A percentile compares a stretch with the other conserved stretches of the same genome.
Conservation (phyloP, 2,329 filamentous ascomycete genomes). For the Cercospora sp. region DNA sequence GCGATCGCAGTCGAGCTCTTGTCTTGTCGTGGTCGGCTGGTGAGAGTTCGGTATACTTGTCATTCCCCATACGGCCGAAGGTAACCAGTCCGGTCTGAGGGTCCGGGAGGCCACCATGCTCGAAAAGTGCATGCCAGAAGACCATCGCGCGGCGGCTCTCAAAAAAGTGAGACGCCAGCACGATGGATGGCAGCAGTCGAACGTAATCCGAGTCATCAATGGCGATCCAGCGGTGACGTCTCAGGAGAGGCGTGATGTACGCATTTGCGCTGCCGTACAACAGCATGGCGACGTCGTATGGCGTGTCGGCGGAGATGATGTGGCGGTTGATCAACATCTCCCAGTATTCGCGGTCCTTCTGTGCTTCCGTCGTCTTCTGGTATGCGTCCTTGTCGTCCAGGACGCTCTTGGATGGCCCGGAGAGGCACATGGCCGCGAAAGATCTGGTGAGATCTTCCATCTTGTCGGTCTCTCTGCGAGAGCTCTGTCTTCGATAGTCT, state of each 20-base stretch:
- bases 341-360: not conserved
- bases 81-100: not conserved
- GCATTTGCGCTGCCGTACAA: not conserved
- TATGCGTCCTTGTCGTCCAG: not conserved
- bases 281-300: not conserved
- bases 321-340: not conserved
- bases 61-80: not conserved
- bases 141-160: not conserved
- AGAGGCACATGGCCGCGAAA: not conserved
- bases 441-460: not conserved
- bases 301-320: not conserved
- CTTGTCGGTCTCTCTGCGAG: not conserved
- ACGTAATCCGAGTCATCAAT: not conserved
- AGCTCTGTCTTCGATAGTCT: not conserved
- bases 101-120: not conserved
- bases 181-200: not conserved
- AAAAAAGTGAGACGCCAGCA: not conserved
- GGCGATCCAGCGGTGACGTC: not conserved
- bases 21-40: not conserved
- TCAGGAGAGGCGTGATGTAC: not conserved
- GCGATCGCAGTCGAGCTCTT: not conserved
- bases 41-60: not conserved
- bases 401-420: not conserved
- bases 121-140: conserved; percentile 9
- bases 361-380: not conserved